Percentiles rank a stretch among this genome's conserved stretches.
Evolutionary conservation across 2,329 filamentous ascomycete genomes (phyloP).

Genomic region (Nannizzia gypsea): DNA sequence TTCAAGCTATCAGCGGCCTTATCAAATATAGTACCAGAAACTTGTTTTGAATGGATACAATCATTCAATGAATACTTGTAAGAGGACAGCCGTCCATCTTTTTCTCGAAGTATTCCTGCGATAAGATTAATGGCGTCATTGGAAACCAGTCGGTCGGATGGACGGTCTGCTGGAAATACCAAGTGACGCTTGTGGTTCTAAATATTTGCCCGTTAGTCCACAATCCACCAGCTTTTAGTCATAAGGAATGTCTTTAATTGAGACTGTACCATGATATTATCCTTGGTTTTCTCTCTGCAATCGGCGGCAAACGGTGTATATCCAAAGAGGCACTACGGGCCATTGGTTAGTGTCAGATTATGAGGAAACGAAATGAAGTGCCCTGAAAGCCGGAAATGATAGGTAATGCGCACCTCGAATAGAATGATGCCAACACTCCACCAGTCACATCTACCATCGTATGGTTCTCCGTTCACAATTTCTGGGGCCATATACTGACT

Average conservation of each 20-base stretch:
- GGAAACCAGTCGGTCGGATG: constrained; percentile 48
- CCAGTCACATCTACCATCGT: constrained; percentile 91
- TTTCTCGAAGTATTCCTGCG: constrained; percentile 57
- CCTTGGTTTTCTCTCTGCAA: constrained; percentile 70
- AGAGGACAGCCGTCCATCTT: constrained; percentile 64
- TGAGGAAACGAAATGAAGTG: not conserved
- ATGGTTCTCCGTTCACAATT: constrained; percentile 66
- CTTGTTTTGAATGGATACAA: constrained; percentile 23
- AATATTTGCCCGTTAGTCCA: not conserved
- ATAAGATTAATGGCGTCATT: constrained; percentile 67
- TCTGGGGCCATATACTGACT: constrained; percentile 98
- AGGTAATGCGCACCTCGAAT: constrained; percentile 55
- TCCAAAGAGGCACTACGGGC: constrained; percentile 63
- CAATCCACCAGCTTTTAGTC: not conserved
- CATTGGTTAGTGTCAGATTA: constrained; percentile 8
- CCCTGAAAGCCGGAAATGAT: not conserved
- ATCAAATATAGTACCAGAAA: constrained; percentile 23
- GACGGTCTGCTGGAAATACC: constrained; percentile 51
- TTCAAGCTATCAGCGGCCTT: constrained; percentile 22
- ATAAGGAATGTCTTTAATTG: not conserved
- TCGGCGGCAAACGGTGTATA: constrained; percentile 81
- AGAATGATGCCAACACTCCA: constrained; percentile 94
- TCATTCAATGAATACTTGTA: constrained; percentile 62
- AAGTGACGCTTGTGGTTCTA: constrained; percentile 61
- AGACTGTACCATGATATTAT: constrained; percentile 58